Evolutionary conservation across 192 early-diverging fungal genomes (phyloP).

Genomic region (Podila clonocystis): DNA sequence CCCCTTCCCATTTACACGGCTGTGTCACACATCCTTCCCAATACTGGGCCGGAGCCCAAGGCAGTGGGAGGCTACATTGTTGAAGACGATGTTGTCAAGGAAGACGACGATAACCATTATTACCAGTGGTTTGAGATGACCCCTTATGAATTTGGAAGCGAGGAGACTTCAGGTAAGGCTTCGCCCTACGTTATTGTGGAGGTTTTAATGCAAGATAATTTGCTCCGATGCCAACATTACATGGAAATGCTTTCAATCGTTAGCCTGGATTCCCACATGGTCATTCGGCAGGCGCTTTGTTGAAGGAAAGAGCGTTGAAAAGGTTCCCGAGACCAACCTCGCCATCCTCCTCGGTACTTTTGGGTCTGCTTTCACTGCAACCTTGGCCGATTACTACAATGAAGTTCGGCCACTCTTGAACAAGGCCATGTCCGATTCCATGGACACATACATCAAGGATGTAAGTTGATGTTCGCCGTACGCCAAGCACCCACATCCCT

Average conservation of each 20-base stretch:
- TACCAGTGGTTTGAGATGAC: slow-evolving; percentile 89
- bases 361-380: slow-evolving; percentile 63
- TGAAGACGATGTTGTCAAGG: slow-evolving; percentile 43
- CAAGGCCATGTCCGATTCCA: slow-evolving; percentile 33
- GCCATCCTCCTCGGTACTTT: slow-evolving; percentile 70
- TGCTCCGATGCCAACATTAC: neutral
- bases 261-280: slow-evolving; percentile 83
- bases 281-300: slow-evolving; percentile 80
- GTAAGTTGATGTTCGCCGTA: slow-evolving; percentile 3
- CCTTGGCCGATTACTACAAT: slow-evolving; percentile 59
- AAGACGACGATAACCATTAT: slow-evolving; percentile 44
- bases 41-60: slow-evolving; percentile 43
- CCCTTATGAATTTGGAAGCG: slow-evolving; percentile 83
- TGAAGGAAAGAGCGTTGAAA: slow-evolving; percentile 66
- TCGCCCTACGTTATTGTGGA: neutral
- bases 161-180: slow-evolving; percentile 69
- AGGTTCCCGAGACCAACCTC: slow-evolving; percentile 73
- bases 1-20: slow-evolving; percentile 85
- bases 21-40: slow-evolving; percentile 71
- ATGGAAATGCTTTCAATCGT: no score
- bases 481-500: no score
- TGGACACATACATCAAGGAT: slow-evolving; percentile 53
- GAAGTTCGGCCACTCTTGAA: slow-evolving; percentile 56
- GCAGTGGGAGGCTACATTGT: slow-evolving; percentile 22
- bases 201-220: neutral